Conservation (phyloP, 805 yeast genomes). For the Starmera dryadoides region DNA sequence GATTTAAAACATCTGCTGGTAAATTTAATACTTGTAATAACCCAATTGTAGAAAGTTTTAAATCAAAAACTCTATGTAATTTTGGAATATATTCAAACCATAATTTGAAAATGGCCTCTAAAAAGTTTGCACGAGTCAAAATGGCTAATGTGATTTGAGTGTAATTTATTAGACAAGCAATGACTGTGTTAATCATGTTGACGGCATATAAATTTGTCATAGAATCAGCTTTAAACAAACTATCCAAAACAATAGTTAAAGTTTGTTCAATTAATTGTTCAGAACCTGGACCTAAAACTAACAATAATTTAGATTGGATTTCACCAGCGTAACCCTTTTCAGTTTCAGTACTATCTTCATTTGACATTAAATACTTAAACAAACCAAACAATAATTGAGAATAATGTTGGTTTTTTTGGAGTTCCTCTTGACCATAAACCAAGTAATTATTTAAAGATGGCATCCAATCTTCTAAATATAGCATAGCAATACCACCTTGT, state of each 20-base stretch:
- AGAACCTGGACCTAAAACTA: conserved; percentile 46
- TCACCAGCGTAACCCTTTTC: conserved; percentile 57
- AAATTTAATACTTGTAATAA: conserved; percentile 39
- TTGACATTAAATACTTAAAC: conserved; percentile 31
- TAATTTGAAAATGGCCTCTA: conserved; percentile 44
- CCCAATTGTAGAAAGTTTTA: conserved; percentile 70
- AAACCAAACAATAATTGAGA: conserved; percentile 44
- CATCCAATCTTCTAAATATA: conserved; percentile 68
- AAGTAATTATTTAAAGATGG: conserved; percentile 72
- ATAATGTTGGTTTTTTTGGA: conserved; percentile 39
- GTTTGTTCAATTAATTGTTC: conserved; percentile 34
- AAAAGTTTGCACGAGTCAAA: conserved; percentile 36
- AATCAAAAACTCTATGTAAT: conserved; percentile 68
- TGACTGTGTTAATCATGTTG: conserved; percentile 48
- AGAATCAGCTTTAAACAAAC: conserved; percentile 23
- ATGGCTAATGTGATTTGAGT: conserved; percentile 43
- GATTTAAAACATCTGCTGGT: conserved; percentile 20
- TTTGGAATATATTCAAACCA: conserved; percentile 57
- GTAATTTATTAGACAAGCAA: conserved; percentile 58
- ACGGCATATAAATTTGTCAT: conserved; percentile 31
- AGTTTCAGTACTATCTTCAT: conserved; percentile 43
- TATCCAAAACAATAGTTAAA: conserved; percentile 34
- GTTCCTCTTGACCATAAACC: conserved; percentile 46
- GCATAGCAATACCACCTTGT: conserved; percentile 44
- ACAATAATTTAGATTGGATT: conserved; percentile 54